Percentiles rank a stretch among this genome's conserved stretches.
These are phyloP conservation scores for Graphilbum fragrans DNA, from an alignment of 2,329 filamentous ascomycete genomes.

Conservation along the genomic window DNA sequence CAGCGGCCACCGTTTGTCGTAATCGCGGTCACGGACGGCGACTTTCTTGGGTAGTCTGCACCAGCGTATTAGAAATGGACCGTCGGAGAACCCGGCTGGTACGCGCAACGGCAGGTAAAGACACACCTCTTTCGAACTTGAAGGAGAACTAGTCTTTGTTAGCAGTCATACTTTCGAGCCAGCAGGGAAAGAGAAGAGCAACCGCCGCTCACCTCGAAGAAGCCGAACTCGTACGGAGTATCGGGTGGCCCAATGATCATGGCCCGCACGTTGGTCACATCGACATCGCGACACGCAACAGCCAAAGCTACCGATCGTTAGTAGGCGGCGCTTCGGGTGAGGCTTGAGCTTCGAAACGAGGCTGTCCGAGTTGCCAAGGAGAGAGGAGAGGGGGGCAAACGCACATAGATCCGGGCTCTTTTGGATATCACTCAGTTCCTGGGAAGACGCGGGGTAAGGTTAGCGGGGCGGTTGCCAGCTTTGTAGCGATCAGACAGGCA, in stretches of 20 bases:
- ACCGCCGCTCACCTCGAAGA: slow-evolving; percentile 63
- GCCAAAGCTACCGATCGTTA: slow-evolving; percentile 51
- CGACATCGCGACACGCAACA: slow-evolving; percentile 74
- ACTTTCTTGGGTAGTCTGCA: slow-evolving; percentile 68
- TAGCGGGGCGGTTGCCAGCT: neutral
- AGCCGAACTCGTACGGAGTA: slow-evolving; percentile 93
- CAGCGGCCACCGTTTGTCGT: slow-evolving; percentile 85
- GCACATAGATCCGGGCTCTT: slow-evolving; percentile 70
- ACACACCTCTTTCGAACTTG: slow-evolving; percentile 60
- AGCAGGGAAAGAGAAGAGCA: too few species aligned
- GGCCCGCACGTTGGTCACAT: slow-evolving; percentile 79
- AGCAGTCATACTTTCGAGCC: neutral
- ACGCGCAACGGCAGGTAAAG: too few species aligned
- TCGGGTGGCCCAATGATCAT: slow-evolving; percentile 87
- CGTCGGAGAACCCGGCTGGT: neutral
- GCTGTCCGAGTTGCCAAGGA: too few species aligned
- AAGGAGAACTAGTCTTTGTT: slow-evolving; percentile 50
- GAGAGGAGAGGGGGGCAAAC: slow-evolving; percentile 8
- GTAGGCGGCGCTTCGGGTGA: slow-evolving; percentile 1
- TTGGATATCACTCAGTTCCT: slow-evolving; percentile 83
- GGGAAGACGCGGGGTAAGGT: too few species aligned
- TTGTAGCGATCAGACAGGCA: too few species aligned
- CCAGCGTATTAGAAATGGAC: slow-evolving; percentile 1
- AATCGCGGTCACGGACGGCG: slow-evolving; percentile 49
- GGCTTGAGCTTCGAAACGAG: too few species aligned